Conservation (phyloP, 2,329 filamentous ascomycete genomes). For the Fusarium verrucosum region DNA sequence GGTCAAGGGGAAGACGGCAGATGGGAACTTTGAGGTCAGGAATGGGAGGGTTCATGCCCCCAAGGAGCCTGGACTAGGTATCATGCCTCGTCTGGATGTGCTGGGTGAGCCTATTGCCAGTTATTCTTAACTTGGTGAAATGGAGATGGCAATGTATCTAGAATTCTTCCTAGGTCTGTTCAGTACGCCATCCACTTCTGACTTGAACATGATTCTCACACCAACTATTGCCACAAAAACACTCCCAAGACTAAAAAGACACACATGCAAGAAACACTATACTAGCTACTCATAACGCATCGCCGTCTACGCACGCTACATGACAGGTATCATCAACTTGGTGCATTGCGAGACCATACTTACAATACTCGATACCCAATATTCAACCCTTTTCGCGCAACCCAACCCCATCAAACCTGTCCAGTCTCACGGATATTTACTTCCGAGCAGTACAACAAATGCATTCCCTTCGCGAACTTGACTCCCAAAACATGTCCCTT, state of each 20-base stretch:
- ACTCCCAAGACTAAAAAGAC: neutral
- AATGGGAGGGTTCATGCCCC: slow-evolving; percentile 26
- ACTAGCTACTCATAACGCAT: neutral
- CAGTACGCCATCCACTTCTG: neutral
- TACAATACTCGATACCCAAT: slow-evolving; percentile 28
- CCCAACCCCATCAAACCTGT: neutral
- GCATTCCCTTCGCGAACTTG: slow-evolving; percentile 29
- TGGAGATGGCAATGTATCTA: neutral
- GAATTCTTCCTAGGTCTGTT: neutral
- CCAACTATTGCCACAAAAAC: neutral
- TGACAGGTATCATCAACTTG: slow-evolving; percentile 13
- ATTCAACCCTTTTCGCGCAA: slow-evolving; percentile 18
- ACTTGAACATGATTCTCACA: neutral
- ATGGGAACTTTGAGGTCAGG: slow-evolving; percentile 26
- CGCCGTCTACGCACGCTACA: slow-evolving; percentile 6
- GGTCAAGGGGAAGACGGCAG: slow-evolving; percentile 25
- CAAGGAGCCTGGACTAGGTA: slow-evolving; percentile 20
- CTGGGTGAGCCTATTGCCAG: slow-evolving; percentile 28
- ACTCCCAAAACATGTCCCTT: slow-evolving; percentile 32
- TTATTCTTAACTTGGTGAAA: slow-evolving; percentile 12
- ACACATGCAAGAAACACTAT: neutral
- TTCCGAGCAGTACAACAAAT: slow-evolving; percentile 28
- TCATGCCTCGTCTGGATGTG: slow-evolving; percentile 26
- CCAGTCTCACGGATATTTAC: slow-evolving; percentile 21
- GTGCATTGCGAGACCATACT: slow-evolving; percentile 26